Evolutionary conservation across 1,284 basidiomycete species (phyloP).

Genomic region (Melampsora larici-populina): DNA sequence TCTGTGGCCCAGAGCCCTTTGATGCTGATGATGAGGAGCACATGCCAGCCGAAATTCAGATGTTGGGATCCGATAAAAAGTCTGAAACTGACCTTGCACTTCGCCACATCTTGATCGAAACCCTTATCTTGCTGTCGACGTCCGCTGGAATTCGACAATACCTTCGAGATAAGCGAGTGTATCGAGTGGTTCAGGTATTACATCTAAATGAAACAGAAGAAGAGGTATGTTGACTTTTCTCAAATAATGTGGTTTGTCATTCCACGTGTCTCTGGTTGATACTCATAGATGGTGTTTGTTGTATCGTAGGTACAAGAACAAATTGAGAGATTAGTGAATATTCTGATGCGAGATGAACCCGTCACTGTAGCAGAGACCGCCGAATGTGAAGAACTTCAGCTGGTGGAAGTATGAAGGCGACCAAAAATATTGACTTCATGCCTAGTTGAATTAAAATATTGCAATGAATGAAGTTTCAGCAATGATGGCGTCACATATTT

Average conservation of each 20-base stretch:
- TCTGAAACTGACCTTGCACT: constrained; percentile 77
- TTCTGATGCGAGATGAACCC: constrained; percentile 70
- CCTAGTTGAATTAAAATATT: too few species aligned
- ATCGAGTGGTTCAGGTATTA: constrained; percentile 75
- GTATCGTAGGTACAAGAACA: constrained; percentile 62
- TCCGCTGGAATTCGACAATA: constrained; percentile 81
- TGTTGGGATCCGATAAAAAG: constrained; percentile 77
- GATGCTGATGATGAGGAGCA: constrained; percentile 74
- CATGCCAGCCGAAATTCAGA: constrained; percentile 77
- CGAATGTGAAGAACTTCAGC: constrained; percentile 19
- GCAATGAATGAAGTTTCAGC: too few species aligned
- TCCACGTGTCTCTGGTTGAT: neutral
- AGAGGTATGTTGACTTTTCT: constrained; percentile 59
- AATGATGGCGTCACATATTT: too few species aligned
- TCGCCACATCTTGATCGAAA: constrained; percentile 81
- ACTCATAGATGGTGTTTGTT: neutral
- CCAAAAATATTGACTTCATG: too few species aligned
- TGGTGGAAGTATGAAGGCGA: constrained; percentile 33
- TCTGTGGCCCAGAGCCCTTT: constrained; percentile 76
- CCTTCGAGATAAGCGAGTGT: constrained; percentile 75
- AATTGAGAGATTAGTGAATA: constrained; percentile 69
- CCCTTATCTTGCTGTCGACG: constrained; percentile 80
- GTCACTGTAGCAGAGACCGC: constrained; percentile 50
- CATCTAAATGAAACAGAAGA: constrained; percentile 78
- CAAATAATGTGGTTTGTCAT: neutral